Percentiles rank a stretch among this genome's conserved stretches.
Conservation (phyloP, 345 rosid genomes). For the Stellera chamaejasme region DNA sequence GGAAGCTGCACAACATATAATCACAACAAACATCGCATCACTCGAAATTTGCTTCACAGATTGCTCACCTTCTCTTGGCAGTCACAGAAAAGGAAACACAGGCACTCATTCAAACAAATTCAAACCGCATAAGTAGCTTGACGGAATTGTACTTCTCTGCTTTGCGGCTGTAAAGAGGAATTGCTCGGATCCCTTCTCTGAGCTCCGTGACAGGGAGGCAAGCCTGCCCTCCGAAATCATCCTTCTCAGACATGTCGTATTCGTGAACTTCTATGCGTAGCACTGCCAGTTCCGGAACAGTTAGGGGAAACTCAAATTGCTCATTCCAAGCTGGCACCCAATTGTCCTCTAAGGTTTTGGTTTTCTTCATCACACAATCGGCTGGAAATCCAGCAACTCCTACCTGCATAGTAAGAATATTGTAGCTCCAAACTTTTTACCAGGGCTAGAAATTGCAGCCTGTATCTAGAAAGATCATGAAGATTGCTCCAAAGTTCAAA, state of each 20-base stretch:
- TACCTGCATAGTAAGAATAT: slow-evolving; percentile 18
- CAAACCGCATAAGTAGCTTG: slow-evolving; percentile 37
- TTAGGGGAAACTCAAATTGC: slow-evolving; percentile 47
- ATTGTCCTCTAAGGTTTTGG: slow-evolving; percentile 39
- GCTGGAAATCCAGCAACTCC: slow-evolving; percentile 60
- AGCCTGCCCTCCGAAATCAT: slow-evolving; percentile 59
- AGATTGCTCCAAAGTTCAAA: too few relatives aligned
- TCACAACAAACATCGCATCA: too few relatives aligned
- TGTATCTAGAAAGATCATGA: too few relatives aligned
- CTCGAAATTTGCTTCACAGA: slow-evolving; percentile 42
- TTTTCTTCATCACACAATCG: slow-evolving; percentile 46
- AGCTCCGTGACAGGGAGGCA: slow-evolving; percentile 44
- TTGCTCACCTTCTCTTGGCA: slow-evolving; percentile 48
- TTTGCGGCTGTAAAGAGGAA: slow-evolving; percentile 28
- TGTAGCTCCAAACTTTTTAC: too few relatives aligned
- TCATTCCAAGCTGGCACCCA: slow-evolving; percentile 55
- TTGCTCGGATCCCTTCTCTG: slow-evolving; percentile 40
- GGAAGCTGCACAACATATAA: slow-evolving; percentile 36
- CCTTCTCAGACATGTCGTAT: slow-evolving; percentile 49
- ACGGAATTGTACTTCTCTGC: slow-evolving; percentile 33
- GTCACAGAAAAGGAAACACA: slow-evolving; percentile 36
- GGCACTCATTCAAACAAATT: not conserved
- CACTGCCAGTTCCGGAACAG: slow-evolving; percentile 49
- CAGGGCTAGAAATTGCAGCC: too few relatives aligned
- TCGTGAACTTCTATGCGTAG: slow-evolving; percentile 54